Conservation (phyloP, 257 asterid genomes). For the Solanum medicagineum region DNA sequence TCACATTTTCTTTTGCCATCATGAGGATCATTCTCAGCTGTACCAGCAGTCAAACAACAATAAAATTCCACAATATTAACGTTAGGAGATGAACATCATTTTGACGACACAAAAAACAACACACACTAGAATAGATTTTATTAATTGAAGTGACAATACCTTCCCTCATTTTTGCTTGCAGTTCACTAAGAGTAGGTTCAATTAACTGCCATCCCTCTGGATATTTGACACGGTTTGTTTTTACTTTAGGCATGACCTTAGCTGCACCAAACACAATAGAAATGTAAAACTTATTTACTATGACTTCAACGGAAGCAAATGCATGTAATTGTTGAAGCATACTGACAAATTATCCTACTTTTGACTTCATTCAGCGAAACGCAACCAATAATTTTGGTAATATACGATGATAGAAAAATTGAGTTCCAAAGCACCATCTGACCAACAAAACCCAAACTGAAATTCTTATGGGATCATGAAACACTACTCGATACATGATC, state of each 20-base stretch:
- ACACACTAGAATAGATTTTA: background rate
- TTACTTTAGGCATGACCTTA: constrained; percentile 79
- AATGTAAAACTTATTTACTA: constrained; percentile 24
- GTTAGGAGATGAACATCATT: background rate
- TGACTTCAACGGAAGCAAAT: constrained; percentile 20
- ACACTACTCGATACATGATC: background rate
- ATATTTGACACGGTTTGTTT: constrained; percentile 65
- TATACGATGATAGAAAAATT: background rate
- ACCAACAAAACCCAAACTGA: background rate
- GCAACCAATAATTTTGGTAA: background rate
- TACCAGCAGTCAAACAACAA: background rate
- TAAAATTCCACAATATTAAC: background rate
- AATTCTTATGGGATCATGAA: background rate
- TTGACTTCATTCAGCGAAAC: background rate
- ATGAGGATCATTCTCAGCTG: constrained; percentile 87
- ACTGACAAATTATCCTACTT: background rate
- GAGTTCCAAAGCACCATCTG: background rate
- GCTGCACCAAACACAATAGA: constrained; percentile 6
- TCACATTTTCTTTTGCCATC: constrained; percentile 84
- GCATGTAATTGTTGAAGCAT: background rate
- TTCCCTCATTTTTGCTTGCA: constrained; percentile 93
- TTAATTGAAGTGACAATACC: constrained; percentile 17
- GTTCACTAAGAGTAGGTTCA: constrained; percentile 77
- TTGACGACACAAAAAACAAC: background rate
- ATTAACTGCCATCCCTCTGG: constrained; percentile 95